Evolutionary conservation across 257 asterid genomes (phyloP), one percentile per base, ranked within the genome.

Genomic region (Solanum ossicruentum): DNA sequence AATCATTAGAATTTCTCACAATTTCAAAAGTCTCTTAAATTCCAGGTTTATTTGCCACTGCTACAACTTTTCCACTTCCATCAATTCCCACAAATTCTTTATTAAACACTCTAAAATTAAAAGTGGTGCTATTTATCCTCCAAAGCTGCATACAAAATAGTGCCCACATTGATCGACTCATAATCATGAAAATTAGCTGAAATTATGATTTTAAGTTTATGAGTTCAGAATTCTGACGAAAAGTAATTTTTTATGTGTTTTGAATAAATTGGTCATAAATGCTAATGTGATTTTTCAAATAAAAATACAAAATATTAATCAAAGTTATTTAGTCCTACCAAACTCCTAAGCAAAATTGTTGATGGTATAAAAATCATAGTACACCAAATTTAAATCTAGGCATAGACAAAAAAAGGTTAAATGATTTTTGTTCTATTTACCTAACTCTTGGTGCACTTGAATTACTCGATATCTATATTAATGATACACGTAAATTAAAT

Each of bases 31-130:
- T 90, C 73, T 92, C 92, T 0, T 88, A 43, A 45, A 8, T 36
- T 41, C 85, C 90, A 10, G 95, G 89, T 16, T 84, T 58, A 82
- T 66, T 78, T 65, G 88, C 84, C 5, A 65, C 83, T 1, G 93
- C 93, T 10, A 91, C 93, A 0, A 86, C 21, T 23, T 75, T 84
- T 6, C 57, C 47, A 18, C 88, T 79, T 4, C 47, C 84, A 72
- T 88, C 87, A 3, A 93, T 1, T 87, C 98, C 98, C 73, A 92
- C 89, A 65, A 95, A 95, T 79, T 91, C 93, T 66, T 82, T 89
- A 84, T 88, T 86, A 84, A 92, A 93, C 8, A 95, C 98, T 58
- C 98, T 87, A 0, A 95, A 90, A 54, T 92, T 88, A 84, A 93
- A 95, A 10, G 43, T 85, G 11, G 78, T 90, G 86, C 86, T 94